A percentile compares a stretch with the other conserved stretches of the same genome.
Conservation (phyloP, 2,329 filamentous ascomycete genomes). For the Geosmithia morbida region DNA sequence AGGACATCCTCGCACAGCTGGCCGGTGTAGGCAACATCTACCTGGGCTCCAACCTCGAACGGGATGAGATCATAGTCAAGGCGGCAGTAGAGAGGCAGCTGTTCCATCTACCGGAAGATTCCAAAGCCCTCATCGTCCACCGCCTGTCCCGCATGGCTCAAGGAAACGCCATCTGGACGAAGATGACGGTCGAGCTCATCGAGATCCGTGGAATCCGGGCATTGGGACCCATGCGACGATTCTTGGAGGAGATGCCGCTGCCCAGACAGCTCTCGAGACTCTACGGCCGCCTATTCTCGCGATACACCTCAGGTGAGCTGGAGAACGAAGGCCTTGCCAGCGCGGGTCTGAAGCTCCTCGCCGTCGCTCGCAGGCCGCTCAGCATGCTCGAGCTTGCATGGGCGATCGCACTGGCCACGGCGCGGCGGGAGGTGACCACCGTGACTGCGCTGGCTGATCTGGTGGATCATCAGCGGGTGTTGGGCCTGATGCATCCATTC, state of each 20-base stretch:
- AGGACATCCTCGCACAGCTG: slow-evolving; percentile 3
- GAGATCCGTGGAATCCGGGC: slow-evolving; percentile 2
- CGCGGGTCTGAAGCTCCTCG: slow-evolving; percentile 9
- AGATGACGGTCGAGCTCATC: slow-evolving; percentile 6
- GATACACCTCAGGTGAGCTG: slow-evolving; percentile 4
- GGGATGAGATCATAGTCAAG: slow-evolving; percentile 4
- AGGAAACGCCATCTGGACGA: slow-evolving; percentile 7
- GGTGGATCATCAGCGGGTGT: slow-evolving; percentile 12
- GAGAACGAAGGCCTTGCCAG: slow-evolving; percentile 4
- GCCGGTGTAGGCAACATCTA: slow-evolving; percentile 2
- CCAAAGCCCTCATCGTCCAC: slow-evolving; percentile 5
- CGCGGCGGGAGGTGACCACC: slow-evolving; percentile 7
- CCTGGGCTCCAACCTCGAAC: slow-evolving; percentile 1
- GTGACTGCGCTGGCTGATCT: slow-evolving; percentile 5
- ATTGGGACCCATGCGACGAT: slow-evolving; percentile 3
- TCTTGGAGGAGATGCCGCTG: slow-evolving; percentile 3
- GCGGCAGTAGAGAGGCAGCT: slow-evolving; percentile 3
- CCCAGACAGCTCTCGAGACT: slow-evolving; percentile 4
- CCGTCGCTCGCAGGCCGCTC: slow-evolving; percentile 10
- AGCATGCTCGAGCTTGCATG: slow-evolving; percentile 15
- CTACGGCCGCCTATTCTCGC: slow-evolving; percentile 6
- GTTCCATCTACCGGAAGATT: slow-evolving; percentile 4
- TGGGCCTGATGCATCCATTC: slow-evolving; percentile 8
- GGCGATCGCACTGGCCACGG: slow-evolving; percentile 9
- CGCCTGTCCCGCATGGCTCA: slow-evolving; percentile 5